phyloP scores from a whole-genome alignment of 208 protist species.

The Acanthamoeba castellanii region DNA sequence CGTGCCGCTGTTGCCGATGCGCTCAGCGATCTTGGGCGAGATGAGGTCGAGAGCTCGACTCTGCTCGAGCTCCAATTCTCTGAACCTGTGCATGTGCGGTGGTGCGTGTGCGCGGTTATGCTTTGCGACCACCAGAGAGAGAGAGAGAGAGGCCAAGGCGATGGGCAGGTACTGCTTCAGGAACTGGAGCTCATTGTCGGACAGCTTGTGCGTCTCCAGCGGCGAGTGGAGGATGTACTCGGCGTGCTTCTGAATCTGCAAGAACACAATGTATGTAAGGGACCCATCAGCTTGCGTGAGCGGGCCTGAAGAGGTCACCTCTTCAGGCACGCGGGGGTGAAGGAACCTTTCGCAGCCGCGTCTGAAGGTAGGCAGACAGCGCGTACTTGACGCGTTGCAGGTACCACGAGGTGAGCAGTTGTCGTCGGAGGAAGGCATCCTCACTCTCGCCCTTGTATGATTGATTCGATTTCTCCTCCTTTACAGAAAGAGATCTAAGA shows the following conservation, averaged over 20 bases:
- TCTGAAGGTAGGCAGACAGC: constrained; percentile 21
- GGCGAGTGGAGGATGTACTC: constrained; percentile 46
- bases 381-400: constrained; percentile 31
- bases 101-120: too few relatives aligned
- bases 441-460: constrained; percentile 37
- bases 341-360: constrained; percentile 35
- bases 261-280: not conserved
- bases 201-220: constrained; percentile 12
- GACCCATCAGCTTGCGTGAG: not conserved
- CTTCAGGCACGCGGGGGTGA: not conserved
- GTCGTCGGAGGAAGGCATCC: not conserved
- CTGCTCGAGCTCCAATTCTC: constrained; percentile 39
- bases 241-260: constrained; percentile 9
- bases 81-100: not conserved
- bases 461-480: constrained; percentile 30
- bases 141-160: not conserved
- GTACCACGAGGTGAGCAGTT: constrained; percentile 46
- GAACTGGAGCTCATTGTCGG: constrained; percentile 43
- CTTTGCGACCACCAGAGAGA: not conserved
- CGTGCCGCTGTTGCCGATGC: not conserved
- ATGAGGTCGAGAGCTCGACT: constrained; percentile 12
- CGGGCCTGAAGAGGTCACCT: not conserved
- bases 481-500: not conserved
- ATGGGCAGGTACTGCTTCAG: not conserved
- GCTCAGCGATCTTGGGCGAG: constrained; percentile 26